Conservation (phyloP, 257 asterid species). For the Nicotiana knightiana region DNA sequence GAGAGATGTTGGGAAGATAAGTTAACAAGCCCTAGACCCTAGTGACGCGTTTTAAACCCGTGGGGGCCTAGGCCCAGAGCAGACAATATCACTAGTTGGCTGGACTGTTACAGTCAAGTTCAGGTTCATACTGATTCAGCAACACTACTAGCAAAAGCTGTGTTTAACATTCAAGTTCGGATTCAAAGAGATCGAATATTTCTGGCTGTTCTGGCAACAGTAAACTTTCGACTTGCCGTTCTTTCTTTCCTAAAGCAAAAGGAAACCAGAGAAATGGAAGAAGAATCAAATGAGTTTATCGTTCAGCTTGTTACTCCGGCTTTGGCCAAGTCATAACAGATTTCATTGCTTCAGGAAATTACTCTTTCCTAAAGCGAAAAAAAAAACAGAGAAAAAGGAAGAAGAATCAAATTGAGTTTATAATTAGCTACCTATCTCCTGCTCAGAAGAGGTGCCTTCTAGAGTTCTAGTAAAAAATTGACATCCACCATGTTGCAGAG, state of each 20-base stretch:
- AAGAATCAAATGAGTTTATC: neutral
- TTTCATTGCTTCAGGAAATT: neutral
- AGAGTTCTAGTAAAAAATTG: neutral
- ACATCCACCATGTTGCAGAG: neutral
- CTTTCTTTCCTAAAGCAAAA: neutral
- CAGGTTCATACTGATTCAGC: neutral
- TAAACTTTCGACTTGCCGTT: neutral
- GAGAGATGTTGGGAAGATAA: too few relatives aligned
- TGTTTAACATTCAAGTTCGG: neutral
- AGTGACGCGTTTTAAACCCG: too few relatives aligned
- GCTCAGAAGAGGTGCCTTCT: neutral
- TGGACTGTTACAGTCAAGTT: neutral
- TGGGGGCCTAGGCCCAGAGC: too few relatives aligned
- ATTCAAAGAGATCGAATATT: neutral
- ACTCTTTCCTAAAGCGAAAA: neutral
- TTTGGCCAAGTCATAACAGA: neutral
- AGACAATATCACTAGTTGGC: too few relatives aligned
- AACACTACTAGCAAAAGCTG: neutral
- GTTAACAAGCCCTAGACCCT: too few relatives aligned
- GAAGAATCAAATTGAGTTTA: neutral
- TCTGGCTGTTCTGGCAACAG: neutral
- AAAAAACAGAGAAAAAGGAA: neutral
- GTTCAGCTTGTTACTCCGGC: neutral
- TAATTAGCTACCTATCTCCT: neutral
- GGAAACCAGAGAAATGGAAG: neutral